A percentile compares a stretch with the other conserved stretches of the same genome.
These are phyloP conservation scores for Raphanus hybrid DNA, from an alignment of 441 rosid genomes.

Conservation along the genomic window DNA sequence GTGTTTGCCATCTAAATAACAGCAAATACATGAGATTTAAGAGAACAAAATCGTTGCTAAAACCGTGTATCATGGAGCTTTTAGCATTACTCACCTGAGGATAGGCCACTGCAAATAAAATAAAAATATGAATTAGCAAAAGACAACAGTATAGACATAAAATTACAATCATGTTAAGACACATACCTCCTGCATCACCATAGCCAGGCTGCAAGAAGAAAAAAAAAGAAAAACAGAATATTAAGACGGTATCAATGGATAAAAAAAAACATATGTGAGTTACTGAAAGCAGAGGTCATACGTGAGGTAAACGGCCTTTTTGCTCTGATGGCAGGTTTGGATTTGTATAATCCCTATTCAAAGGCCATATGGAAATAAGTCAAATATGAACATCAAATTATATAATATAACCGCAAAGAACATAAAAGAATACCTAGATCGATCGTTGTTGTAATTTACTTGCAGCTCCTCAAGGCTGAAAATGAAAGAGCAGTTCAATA, in stretches of 20 bases:
- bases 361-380: conserved; percentile 8
- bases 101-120: conserved; percentile 68
- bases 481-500: conserved; percentile 39
- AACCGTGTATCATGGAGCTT: conserved; percentile 31
- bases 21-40: not conserved
- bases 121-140: conserved; percentile 32
- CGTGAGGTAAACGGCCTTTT: conserved; percentile 91
- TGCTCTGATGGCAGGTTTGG: conserved; percentile 93
- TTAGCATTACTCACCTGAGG: conserved; percentile 79
- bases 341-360: conserved; percentile 85
- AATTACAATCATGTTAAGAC: conserved; percentile 47
- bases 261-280: not conserved
- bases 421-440: conserved; percentile 70
- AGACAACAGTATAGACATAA: conserved; percentile 23
- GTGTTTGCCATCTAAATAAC: conserved; percentile 79
- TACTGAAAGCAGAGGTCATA: conserved; percentile 41
- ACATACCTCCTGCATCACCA: conserved; percentile 85
- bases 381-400: not conserved
- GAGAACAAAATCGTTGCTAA: conserved; percentile 11
- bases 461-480: conserved; percentile 96
- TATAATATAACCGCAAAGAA: not conserved
- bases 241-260: conserved; percentile 24
- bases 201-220: conserved; percentile 62
- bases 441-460: conserved; percentile 97
- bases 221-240: conserved; percentile 26